These are phyloP conservation scores for Neurospora sp. DNA, from an alignment of 495 filamentous ascomycete genomes.

Conservation along the genomic window DNA sequence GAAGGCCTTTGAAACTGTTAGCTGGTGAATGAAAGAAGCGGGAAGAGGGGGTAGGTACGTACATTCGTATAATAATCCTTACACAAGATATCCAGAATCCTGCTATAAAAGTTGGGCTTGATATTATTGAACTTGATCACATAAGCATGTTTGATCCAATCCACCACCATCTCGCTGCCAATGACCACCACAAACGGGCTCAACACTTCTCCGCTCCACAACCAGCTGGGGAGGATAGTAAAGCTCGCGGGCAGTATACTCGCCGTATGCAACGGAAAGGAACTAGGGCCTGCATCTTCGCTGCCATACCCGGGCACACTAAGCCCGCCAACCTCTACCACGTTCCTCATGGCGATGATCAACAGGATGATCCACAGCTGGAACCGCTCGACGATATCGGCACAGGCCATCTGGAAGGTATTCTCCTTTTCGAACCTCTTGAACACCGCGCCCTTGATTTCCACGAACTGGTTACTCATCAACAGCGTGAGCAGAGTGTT, in stretches of 20 bases:
- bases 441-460: constrained; percentile 96
- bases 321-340: constrained; percentile 80
- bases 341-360: constrained; percentile 90
- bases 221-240: constrained; percentile 74
- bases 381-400: constrained; percentile 94
- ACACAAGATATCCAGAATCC: constrained; percentile 83
- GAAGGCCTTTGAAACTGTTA: constrained; percentile 52
- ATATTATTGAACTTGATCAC: constrained; percentile 98
- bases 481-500: constrained; percentile 89
- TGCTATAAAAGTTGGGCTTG: constrained; percentile 75
- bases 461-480: constrained; percentile 92
- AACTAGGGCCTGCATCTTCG: constrained; percentile 36
- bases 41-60: constrained; percentile 11
- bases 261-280: constrained; percentile 34
- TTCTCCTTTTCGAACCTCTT: constrained; percentile 98
- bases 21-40: neutral
- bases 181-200: constrained; percentile 88
- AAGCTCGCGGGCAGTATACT: constrained; percentile 79
- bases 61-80: constrained; percentile 97
- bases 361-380: constrained; percentile 95
- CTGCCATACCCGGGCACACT: constrained; percentile 37
- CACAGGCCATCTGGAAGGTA: constrained; percentile 90
- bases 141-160: constrained; percentile 96
- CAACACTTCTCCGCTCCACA: constrained; percentile 68
- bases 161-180: constrained; percentile 91